Percentiles rank a stretch among this genome's conserved stretches.
phyloP scores from a whole-genome alignment of 192 early-diverging fungal species.

The Lunasporangiospora selenospora region DNA sequence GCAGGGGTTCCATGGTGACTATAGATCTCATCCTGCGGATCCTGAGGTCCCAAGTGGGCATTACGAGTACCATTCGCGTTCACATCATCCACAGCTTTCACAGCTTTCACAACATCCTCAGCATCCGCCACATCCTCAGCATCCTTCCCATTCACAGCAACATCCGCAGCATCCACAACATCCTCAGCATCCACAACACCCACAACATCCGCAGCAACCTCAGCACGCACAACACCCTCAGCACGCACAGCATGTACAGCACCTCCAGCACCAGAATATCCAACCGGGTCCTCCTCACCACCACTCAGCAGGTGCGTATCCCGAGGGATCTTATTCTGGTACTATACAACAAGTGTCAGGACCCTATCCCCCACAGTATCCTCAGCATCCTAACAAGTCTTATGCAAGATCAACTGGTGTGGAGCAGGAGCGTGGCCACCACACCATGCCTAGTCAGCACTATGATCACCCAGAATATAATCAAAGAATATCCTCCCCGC shows the following conservation, averaged over 20 bases:
- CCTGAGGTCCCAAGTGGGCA: neutral
- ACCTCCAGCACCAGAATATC: slow-evolving; percentile 17
- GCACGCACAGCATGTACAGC: slow-evolving; percentile 14
- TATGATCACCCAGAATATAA: no score
- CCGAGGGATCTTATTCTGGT: no score
- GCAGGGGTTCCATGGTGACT: slow-evolving; percentile 31
- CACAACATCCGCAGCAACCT: neutral
- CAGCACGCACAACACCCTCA: slow-evolving; percentile 14
- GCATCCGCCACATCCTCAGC: slow-evolving; percentile 9
- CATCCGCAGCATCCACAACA: no score
- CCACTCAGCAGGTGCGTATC: no score
- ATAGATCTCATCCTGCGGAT: slow-evolving; percentile 16
- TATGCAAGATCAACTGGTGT: slow-evolving; percentile 10
- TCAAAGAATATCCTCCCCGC: no score
- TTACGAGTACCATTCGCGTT: slow-evolving; percentile 25
- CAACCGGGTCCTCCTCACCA: no score
- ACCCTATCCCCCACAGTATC: slow-evolving; percentile 18
- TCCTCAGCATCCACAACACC: slow-evolving; percentile 18
- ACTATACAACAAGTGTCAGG: no score
- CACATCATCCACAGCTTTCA: no score
- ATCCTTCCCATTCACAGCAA: neutral
- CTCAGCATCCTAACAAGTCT: slow-evolving; percentile 10
- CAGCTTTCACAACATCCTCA: slow-evolving; percentile 17
- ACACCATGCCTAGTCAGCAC: no score
- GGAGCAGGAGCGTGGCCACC: slow-evolving; percentile 17